Conservation (phyloP, 2,329 filamentous ascomycete genomes). For the Aspergillus chevalieri region DNA sequence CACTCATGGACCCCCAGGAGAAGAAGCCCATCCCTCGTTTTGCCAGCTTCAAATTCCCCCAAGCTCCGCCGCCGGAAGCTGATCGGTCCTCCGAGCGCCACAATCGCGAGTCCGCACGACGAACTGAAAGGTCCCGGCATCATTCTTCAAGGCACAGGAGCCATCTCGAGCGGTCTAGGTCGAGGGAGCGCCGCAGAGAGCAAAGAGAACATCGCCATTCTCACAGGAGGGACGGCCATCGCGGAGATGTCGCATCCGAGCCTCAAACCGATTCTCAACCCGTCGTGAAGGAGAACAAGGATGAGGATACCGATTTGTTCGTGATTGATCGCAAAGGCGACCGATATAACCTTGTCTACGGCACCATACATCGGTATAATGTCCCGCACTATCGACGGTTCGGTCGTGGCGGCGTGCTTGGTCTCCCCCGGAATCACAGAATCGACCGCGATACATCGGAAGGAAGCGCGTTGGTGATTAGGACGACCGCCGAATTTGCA, state of each 20-base stretch:
- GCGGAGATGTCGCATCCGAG: constrained; percentile 4
- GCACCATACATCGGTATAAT: constrained; percentile 63
- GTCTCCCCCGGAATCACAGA: constrained; percentile 52
- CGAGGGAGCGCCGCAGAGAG: constrained; percentile 12
- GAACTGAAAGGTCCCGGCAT: constrained; percentile 18
- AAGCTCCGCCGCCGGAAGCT: constrained; percentile 15
- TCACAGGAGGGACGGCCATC: constrained; percentile 8
- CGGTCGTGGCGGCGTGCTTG: constrained; percentile 66
- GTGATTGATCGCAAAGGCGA: constrained; percentile 71
- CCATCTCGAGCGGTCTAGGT: constrained; percentile 19
- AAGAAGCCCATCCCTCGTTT: constrained; percentile 60
- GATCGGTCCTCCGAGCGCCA: constrained; percentile 15
- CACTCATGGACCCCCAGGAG: constrained; percentile 17
- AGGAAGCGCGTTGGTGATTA: constrained; percentile 33
- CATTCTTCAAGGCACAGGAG: constrained; percentile 16
- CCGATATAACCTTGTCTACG: constrained; percentile 66
- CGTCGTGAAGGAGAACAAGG: constrained; percentile 9
- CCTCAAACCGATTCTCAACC: constrained; percentile 3
- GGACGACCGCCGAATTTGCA: constrained; percentile 26
- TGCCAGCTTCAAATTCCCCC: constrained; percentile 62
- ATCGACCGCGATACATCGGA: constrained; percentile 60
- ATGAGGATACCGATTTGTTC: constrained; percentile 40
- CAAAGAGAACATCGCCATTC: constrained; percentile 9
- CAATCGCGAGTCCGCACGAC: constrained; percentile 14
- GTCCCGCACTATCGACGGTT: constrained; percentile 65